Percentiles rank a stretch among this genome's conserved stretches.
phyloP scores from a whole-genome alignment of 2,329 filamentous ascomycete genomes.

The Parascedosporium putredinis region DNA sequence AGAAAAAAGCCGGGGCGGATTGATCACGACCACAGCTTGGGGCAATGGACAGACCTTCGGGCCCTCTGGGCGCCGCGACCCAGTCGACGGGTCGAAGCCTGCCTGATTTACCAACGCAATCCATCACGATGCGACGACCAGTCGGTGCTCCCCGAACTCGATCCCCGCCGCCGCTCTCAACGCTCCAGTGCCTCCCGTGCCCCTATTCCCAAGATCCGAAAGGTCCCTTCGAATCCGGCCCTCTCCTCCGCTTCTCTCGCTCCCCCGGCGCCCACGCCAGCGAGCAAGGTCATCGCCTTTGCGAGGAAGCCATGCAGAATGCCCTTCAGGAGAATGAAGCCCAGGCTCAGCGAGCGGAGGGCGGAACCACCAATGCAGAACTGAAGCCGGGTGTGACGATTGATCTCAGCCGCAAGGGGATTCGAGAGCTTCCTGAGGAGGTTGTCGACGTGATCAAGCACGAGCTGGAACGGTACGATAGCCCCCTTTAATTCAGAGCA shows the following conservation, averaged over 20 bases:
- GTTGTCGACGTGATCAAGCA: conserved; percentile 66
- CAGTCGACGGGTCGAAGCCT: conserved; percentile 26
- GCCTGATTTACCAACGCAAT: conserved; percentile 29
- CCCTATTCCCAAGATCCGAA: conserved; percentile 38
- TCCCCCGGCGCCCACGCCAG: conserved; percentile 26
- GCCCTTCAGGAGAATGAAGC: conserved; percentile 56
- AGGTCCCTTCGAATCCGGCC: conserved; percentile 34
- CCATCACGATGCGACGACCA: conserved; percentile 20
- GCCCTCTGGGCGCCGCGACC: conserved; percentile 21
- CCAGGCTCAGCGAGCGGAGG: conserved; percentile 32
- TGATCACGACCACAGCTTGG: neutral
- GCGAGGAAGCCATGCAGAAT: conserved; percentile 55
- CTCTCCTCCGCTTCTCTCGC: conserved; percentile 42
- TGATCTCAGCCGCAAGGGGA: conserved; percentile 66
- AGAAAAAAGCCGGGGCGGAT: too few relatives aligned
- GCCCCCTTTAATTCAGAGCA: conserved; percentile 4
- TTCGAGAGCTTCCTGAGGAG: conserved; percentile 60
- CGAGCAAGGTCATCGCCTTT: conserved; percentile 51
- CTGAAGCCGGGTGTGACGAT: conserved; percentile 65
- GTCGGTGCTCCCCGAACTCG: conserved; percentile 28
- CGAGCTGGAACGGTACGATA: conserved; percentile 56
- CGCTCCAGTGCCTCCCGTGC: conserved; percentile 23
- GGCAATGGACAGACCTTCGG: conserved; percentile 15
- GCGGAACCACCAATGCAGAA: conserved; percentile 36
- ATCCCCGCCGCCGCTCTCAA: conserved; percentile 17